These are phyloP conservation scores for Cladosporium sp. DNA, from an alignment of 2,329 filamentous ascomycete genomes.

Conservation along the genomic window DNA sequence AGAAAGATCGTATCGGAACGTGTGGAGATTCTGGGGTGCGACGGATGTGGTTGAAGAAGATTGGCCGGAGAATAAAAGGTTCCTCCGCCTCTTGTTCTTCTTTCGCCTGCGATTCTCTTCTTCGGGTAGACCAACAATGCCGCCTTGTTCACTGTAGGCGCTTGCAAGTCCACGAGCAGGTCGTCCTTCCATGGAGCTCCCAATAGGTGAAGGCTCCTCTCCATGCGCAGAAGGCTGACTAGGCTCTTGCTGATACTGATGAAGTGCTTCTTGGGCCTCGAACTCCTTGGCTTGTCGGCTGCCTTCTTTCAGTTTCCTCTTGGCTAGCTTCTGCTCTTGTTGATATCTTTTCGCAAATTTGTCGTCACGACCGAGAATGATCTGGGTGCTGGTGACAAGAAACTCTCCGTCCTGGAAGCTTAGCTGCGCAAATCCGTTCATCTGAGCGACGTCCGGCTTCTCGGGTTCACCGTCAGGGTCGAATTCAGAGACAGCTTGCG, in stretches of 20 bases:
- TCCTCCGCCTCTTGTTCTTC: constrained; percentile 10
- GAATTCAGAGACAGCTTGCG: constrained; percentile 4
- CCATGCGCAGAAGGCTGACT: constrained; percentile 25
- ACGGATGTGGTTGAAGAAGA: constrained; percentile 50
- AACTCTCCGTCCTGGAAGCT: constrained; percentile 73
- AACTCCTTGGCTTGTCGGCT: constrained; percentile 10
- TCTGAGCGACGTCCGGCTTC: constrained; percentile 23
- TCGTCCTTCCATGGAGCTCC: constrained; percentile 25
- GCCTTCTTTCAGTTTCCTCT: constrained; percentile 11
- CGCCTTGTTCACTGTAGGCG: constrained; percentile 30
- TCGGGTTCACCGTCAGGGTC: not conserved
- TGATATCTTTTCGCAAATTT: constrained; percentile 19
- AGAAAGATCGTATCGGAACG: constrained; percentile 16
- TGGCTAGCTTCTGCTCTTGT: constrained; percentile 18
- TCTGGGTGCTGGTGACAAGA: constrained; percentile 71
- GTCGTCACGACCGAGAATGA: constrained; percentile 66
- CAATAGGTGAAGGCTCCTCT: constrained; percentile 17
- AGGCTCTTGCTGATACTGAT: constrained; percentile 26
- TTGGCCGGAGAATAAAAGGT: constrained; percentile 14
- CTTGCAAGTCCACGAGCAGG: constrained; percentile 26
- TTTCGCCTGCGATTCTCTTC: constrained; percentile 31
- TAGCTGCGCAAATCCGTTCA: constrained; percentile 61
- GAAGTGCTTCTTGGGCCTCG: constrained; percentile 19
- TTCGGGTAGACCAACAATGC: constrained; percentile 49
- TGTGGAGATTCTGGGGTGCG: constrained; percentile 23